Percentiles rank a stretch among this genome's conserved stretches.
Evolutionary conservation across 2,329 filamentous ascomycete genomes (phyloP).

Genomic region (Fusarium nygamai): DNA sequence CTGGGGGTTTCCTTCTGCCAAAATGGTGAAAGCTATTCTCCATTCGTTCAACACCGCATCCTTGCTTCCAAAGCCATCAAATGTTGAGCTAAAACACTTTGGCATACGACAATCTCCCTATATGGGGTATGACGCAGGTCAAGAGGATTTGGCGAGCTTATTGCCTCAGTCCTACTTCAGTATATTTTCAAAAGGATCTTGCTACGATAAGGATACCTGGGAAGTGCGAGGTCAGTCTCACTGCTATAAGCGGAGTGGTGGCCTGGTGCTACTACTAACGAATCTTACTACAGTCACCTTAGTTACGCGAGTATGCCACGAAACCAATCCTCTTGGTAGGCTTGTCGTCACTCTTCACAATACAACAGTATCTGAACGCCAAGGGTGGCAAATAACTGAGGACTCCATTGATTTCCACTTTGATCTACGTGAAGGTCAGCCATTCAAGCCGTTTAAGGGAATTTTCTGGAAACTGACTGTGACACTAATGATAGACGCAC

Average conservation of each 20-base stretch:
- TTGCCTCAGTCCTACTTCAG: not conserved
- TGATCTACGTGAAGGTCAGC: not conserved
- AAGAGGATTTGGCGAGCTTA: rapidly evolving
- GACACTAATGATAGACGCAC: rapidly evolving
- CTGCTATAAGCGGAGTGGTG: rapidly evolving
- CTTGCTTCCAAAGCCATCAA: not conserved
- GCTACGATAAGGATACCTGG: rapidly evolving
- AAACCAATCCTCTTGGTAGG: rapidly evolving
- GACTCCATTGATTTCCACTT: not conserved
- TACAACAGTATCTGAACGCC: no score
- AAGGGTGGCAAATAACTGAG: rapidly evolving
- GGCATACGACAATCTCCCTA: rapidly evolving
- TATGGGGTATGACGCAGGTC: rapidly evolving
- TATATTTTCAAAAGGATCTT: rapidly evolving
- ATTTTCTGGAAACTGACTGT: not conserved
- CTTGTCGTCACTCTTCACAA: not conserved
- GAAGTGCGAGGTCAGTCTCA: not conserved
- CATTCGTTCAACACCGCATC: rapidly evolving
- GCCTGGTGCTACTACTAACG: not conserved
- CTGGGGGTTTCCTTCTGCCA: not conserved
- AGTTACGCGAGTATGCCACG: not conserved
- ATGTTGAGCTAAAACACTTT: not conserved
- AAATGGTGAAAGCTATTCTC: rapidly evolving
- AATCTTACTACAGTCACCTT: rapidly evolving
- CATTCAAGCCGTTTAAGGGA: rapidly evolving